Evolutionary conservation across 2,329 filamentous ascomycete species (phyloP), one percentile per base, ranked within the genome.

Genomic region (Botrytis fabae): DNA sequence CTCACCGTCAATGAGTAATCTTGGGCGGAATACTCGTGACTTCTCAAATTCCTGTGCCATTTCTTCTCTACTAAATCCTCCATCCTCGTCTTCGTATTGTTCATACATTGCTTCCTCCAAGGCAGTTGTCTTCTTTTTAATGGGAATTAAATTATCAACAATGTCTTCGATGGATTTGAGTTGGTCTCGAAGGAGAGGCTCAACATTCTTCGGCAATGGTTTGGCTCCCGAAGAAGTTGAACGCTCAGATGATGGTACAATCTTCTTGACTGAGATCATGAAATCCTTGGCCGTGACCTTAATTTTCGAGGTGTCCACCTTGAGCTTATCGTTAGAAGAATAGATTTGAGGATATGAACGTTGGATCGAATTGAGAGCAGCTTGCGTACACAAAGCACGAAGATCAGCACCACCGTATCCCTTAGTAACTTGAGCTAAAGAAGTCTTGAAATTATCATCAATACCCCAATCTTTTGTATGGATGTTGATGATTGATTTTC

Each of bases 311-410:
- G 95, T 91, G 78, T 98, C 91, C 73, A 99, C 96, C 61, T 97
- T 84, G 46, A 98, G 89, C 83, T 98, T 98, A 81, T 97, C 91
- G 76, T 93, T 91, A 0, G 95, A 95, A 38, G 90, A 89, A 84
- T 99, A 99, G 75, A 99, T 98, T 80, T 99, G 96, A 25, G 96
- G 96, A 80, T 97, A 99, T 5, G 93, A 95, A 78, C 96, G 89
- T 82, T 99, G 96, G 38, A 99, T 96, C 3, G 96, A 92, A 81
- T 99, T 99, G 73, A 99, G 85, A 4, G 96, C 94, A 51, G 96
- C 95, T 85, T 99, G 96, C 0, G 96, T 99, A 82, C 95, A 98
- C 46, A 99, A 87, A 20, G 96, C 95, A 75, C 96, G 91, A 75
- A 99, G 85, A 83, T 99, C 96, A 42, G 96, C 96, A 87, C 96